phyloP scores from a whole-genome alignment of 2,329 filamentous ascomycete species.

The Clonostachys rhizophaga region DNA sequence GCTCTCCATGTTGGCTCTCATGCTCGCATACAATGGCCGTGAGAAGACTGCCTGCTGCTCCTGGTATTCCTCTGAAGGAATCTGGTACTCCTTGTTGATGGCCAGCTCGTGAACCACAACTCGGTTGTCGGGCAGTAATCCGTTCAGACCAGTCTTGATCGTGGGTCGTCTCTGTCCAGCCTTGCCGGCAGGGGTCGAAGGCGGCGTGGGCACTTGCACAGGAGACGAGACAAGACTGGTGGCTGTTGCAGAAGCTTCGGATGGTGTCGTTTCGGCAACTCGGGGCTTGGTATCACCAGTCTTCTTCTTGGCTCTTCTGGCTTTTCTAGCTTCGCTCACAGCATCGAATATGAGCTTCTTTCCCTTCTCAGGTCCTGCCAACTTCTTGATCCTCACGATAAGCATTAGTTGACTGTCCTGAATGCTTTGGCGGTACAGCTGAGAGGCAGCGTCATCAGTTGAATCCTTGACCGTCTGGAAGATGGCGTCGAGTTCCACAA shows the following conservation, averaged over 20 bases:
- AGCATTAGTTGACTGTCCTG: constrained; percentile 76
- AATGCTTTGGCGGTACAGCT: constrained; percentile 76
- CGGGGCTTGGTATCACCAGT: constrained; percentile 68
- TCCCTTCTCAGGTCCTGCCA: constrained; percentile 67
- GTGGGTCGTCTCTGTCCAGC: constrained; percentile 2
- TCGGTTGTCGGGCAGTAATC: constrained; percentile 66
- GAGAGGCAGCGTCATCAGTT: constrained; percentile 66
- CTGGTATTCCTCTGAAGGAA: constrained; percentile 57
- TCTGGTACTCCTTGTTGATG: constrained; percentile 73
- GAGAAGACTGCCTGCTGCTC: constrained; percentile 48
- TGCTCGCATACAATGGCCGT: constrained; percentile 48
- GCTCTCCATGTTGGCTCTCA: constrained; percentile 60
- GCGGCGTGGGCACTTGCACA: constrained; percentile 48
- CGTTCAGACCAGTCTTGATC: constrained; percentile 37
- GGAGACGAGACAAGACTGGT: constrained; percentile 30
- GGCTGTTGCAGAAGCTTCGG: constrained; percentile 28
- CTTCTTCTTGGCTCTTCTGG: constrained; percentile 58
- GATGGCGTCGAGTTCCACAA: constrained; percentile 79
- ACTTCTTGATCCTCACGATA: constrained; percentile 73
- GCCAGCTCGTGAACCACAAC: constrained; percentile 74
- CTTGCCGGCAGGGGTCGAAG: constrained; percentile 40
- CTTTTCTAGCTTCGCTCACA: constrained; percentile 65
- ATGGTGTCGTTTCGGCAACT: constrained; percentile 44
- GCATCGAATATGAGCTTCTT: constrained; percentile 71
- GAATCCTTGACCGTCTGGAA: constrained; percentile 80